A percentile compares a stretch with the other conserved stretches of the same genome.
Conservation (phyloP, 768 basidiomycete genomes). For the Strobilomyces confusus region DNA sequence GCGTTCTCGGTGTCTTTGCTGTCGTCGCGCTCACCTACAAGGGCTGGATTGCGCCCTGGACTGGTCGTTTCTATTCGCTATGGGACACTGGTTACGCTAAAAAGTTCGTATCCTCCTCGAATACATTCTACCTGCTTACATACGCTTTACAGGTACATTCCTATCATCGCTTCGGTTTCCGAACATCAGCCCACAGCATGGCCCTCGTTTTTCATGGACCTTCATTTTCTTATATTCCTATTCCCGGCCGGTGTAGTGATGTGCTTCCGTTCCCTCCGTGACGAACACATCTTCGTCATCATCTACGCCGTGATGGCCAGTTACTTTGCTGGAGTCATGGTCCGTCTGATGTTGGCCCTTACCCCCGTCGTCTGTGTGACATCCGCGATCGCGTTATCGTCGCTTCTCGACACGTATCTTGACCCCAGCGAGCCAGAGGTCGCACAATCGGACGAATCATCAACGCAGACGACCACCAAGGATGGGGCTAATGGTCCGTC, state of each 20-base stretch:
- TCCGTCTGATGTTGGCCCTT: constrained; percentile 95
- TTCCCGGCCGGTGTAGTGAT: constrained; percentile 96
- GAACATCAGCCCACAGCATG: constrained; percentile 99
- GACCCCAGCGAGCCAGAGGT: constrained; percentile 71
- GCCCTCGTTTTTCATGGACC: constrained; percentile 99
- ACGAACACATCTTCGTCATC: constrained; percentile 98
- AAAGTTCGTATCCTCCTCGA: constrained; percentile 51
- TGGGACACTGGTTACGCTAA: constrained; percentile 99
- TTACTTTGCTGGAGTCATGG: constrained; percentile 99
- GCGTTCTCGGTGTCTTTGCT: constrained; percentile 65
- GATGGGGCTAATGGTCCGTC: constrained; percentile 17
- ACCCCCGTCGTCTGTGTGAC: constrained; percentile 96
- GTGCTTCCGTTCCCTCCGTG: constrained; percentile 91
- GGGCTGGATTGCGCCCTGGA: constrained; percentile 98
- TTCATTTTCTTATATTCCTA: constrained; percentile 94
- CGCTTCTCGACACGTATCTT: constrained; percentile 84
- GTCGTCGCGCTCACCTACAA: constrained; percentile 84
- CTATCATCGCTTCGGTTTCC: constrained; percentile 97
- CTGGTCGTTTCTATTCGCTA: constrained; percentile 98
- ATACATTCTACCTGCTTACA: neutral
- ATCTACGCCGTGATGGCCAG: constrained; percentile 94
- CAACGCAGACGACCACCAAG: neutral
- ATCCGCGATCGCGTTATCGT: constrained; percentile 86
- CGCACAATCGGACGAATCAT: constrained; percentile 5
- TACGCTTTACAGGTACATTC: constrained; percentile 65